Base-by-base conservation (phyloP, 2,329 filamentous ascomycete genomes). In the Fusarium sp. region DNA sequence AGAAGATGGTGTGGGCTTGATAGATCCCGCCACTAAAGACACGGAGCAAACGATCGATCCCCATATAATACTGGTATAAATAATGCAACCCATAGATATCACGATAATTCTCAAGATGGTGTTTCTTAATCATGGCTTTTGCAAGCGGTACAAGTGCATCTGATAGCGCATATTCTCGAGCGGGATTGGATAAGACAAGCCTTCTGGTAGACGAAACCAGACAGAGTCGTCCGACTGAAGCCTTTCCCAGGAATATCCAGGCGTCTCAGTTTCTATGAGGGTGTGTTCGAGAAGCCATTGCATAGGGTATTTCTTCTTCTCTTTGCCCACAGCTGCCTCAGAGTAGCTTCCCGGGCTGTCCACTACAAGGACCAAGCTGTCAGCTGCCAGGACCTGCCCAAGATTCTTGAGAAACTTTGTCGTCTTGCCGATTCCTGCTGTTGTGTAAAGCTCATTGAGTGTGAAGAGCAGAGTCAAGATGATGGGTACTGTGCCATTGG, bases 121-220 rank as follows among this genome's bases (percentile, higher is more conserved):
- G 58, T 44, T 38, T 35, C 59, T 66, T 36, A 53, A 72, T 72
- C 66, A 74, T 55, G 52, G 52, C 59, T 74, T 79, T 68, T 73
- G 70, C 54, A 81, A 66, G 46, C 84, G 83, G 73, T 97, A 98
- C 20, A 98, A 79, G 83, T 98, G 94, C 75, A 97, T 86, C 81
- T 98, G 95, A 81, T 95, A 97, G 50, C 95, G 90, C 95, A 98
- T 97, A 79, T 98, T 94, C 83, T 98, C 95, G 78, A 98, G 83
- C 56, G 91, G 88, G 76, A 98, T 94, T 12, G 94, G 92, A 82
- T 98, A 98, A 44, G 86, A 85, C 72, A 98, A 81, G 20, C 81
- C 84, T 3, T 89, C 86, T 17, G 88, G 85, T 39, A 97, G 82
- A 46, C 95, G 89, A 82, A 95, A 98, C 95, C 95, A 98, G 60